A percentile compares a stretch with the other conserved stretches of the same genome.
phyloP scores from a whole-genome alignment of 1,284 basidiomycete species.

The Peniophora sp. region DNA sequence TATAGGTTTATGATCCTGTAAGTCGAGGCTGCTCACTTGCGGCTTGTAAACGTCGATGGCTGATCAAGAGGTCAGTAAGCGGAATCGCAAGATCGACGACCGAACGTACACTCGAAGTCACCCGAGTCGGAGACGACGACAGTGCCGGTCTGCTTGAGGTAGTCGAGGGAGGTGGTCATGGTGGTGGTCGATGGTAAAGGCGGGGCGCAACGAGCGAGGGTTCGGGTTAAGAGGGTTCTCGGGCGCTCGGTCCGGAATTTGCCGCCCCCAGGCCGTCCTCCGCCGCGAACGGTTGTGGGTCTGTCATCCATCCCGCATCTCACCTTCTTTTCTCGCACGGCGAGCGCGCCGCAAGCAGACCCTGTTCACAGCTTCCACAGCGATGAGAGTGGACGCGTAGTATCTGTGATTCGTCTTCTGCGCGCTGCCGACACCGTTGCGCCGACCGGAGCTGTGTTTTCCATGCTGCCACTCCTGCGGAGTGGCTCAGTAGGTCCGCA shows the following conservation, averaged over 20 bases:
- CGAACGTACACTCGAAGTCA: slow-evolving; percentile 68
- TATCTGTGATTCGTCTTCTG: no score
- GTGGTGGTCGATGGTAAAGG: slow-evolving; percentile 18
- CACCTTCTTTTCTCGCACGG: neutral
- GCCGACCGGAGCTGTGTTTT: no score
- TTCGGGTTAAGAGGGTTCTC: no score
- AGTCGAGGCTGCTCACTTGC: slow-evolving; percentile 39
- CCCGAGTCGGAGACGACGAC: slow-evolving; percentile 93
- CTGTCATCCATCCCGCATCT: neutral
- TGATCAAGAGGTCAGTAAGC: slow-evolving; percentile 19
- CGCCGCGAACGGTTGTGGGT: no score
- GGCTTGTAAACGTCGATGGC: slow-evolving; percentile 91
- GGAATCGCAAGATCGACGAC: neutral
- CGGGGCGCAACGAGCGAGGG: neutral
- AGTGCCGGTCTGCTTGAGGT: slow-evolving; percentile 85
- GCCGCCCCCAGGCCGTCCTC: neutral
- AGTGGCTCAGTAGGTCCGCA: no score
- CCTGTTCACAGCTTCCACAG: no score
- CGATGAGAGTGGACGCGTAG: no score
- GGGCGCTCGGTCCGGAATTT: neutral
- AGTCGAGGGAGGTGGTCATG: slow-evolving; percentile 87
- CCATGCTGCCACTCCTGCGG: no score
- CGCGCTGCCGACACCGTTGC: no score
- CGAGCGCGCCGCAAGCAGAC: neutral
- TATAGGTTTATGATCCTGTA: slow-evolving; percentile 3